Conservation (phyloP, 179 eudicot species). For the Beta lomatogona region DNA sequence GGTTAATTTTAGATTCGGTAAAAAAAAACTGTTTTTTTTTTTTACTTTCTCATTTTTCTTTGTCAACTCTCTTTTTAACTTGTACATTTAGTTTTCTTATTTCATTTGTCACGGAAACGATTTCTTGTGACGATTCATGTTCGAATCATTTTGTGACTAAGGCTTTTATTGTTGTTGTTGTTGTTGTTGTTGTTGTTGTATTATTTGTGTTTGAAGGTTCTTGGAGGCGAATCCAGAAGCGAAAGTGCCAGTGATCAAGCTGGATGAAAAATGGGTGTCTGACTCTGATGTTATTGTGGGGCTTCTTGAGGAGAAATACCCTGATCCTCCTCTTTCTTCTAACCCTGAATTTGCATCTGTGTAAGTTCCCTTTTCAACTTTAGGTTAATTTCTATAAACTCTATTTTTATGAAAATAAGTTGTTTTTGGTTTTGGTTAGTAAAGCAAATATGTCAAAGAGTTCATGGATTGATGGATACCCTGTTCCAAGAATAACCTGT, state of each 20-base stretch:
- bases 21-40: not conserved
- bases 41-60: not conserved
- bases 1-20: conserved; percentile 2
- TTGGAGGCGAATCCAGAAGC: conserved; percentile 78
- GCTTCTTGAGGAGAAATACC: conserved; percentile 74
- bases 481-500: not conserved
- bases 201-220: conserved; percentile 45
- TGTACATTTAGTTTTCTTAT: no score
- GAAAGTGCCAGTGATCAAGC: conserved; percentile 78
- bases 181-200: no score
- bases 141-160: no score
- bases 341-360: conserved; percentile 69
- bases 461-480: no score
- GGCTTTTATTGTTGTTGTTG: no score
- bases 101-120: no score
- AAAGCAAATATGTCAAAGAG: no score
- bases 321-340: conserved; percentile 65
- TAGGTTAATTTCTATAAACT: not conserved
- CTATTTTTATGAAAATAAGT: not conserved
- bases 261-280: conserved; percentile 76
- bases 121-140: no score
- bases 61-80: no score
- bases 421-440: no score
- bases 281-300: conserved; percentile 91
- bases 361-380: conserved; percentile 41